phyloP scores from a whole-genome alignment of 768 basidiomycete species.

The Mycena galericulata region DNA sequence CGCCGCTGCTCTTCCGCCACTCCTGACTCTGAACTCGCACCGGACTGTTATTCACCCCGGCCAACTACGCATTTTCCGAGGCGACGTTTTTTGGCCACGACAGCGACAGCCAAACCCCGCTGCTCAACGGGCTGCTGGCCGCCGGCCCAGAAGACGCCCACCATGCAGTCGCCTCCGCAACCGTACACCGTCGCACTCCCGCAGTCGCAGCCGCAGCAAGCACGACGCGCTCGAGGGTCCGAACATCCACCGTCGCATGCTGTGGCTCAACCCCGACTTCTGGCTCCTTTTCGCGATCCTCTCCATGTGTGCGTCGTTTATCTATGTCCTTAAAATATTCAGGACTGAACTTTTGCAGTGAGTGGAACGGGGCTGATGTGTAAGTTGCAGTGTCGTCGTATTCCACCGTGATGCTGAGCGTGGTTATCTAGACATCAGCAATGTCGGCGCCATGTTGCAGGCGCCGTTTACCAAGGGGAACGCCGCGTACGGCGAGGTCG shows the following conservation, averaged over 20 bases:
- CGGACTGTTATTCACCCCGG: no score
- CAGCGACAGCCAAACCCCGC: conserved; percentile 35
- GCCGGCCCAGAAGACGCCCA: conserved; percentile 31
- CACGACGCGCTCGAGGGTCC: conserved; percentile 58
- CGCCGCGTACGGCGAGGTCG: conserved; percentile 71
- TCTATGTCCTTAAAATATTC: not conserved
- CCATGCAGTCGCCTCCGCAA: conserved; percentile 14
- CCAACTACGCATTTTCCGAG: no score
- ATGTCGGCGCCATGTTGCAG: conserved; percentile 79
- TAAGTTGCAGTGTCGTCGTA: conserved; percentile 45
- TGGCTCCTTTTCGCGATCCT: conserved; percentile 58
- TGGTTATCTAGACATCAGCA: conserved; percentile 73
- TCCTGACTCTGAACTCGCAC: no score
- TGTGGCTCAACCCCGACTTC: conserved; percentile 62
- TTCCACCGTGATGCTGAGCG: conserved; percentile 13
- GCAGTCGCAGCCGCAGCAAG: conserved; percentile 36
- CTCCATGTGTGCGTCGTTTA: conserved; percentile 62
- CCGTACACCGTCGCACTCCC: conserved; percentile 21
- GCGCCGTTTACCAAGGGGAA: conserved; percentile 74
- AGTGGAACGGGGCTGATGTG: conserved; percentile 85
- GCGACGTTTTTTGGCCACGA: conserved; percentile 33
- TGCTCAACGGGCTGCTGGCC: conserved; percentile 32
- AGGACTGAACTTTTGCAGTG: conserved; percentile 52
- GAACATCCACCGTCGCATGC: conserved; percentile 57
- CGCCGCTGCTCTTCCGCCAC: no score